Evolutionary conservation across 208 protist species (phyloP).

Genomic region (Leptomonas pyrrhocoris): DNA sequence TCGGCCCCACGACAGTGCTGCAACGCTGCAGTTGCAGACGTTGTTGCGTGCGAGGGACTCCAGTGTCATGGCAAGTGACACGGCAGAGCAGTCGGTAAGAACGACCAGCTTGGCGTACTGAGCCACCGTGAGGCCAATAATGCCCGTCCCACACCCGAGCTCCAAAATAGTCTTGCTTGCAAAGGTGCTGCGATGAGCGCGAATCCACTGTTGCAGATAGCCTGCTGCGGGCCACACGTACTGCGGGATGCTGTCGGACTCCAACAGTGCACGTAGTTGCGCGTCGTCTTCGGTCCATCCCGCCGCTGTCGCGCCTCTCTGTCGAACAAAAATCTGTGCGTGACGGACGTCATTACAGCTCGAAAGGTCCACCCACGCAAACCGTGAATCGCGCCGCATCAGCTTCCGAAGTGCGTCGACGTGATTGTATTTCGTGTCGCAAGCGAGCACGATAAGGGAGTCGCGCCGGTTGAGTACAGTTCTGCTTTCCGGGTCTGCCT

Average conservation of each 20-base stretch:
- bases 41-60: constrained; percentile 18
- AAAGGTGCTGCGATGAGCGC: constrained; percentile 25
- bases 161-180: constrained; percentile 52
- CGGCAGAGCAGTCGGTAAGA: constrained; percentile 50
- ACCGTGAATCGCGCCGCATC: constrained; percentile 21
- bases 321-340: constrained; percentile 11
- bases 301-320: neutral
- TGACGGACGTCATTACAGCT: neutral
- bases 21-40: constrained; percentile 32
- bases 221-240: constrained; percentile 55
- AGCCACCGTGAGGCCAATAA: constrained; percentile 44
- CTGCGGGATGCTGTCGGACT: constrained; percentile 56
- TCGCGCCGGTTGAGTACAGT: neutral
- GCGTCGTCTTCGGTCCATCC: neutral
- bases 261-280: constrained; percentile 24
- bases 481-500: too few relatives aligned
- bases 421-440: constrained; percentile 5
- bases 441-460: neutral
- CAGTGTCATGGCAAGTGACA: constrained; percentile 49
- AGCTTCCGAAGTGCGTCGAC: constrained; percentile 18
- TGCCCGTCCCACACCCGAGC: constrained; percentile 63
- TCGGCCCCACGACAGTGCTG: constrained; percentile 45
- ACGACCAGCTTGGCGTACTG: constrained; percentile 40
- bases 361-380: constrained; percentile 22
- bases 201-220: constrained; percentile 41